A percentile compares a stretch with the other conserved stretches of the same genome.
phyloP scores from a whole-genome alignment of 345 rosid genomes.

The Carallia pectinifolia region DNA sequence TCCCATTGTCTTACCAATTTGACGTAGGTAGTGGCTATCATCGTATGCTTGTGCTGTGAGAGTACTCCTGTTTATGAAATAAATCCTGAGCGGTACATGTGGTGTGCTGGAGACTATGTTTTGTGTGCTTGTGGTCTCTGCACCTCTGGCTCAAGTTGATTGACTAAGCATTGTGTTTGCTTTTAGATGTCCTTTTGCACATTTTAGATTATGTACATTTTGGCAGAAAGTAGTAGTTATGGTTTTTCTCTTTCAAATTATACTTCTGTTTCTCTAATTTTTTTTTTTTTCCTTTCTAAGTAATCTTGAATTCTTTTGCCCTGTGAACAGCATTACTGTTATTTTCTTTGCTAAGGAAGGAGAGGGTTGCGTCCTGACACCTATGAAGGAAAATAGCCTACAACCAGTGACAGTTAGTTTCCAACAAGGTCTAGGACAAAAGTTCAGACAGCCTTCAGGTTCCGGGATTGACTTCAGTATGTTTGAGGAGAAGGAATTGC shows the following conservation, averaged over 20 bases:
- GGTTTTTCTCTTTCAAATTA: neutral
- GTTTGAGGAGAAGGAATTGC: constrained; percentile 62
- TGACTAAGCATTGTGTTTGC: neutral
- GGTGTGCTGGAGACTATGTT: neutral
- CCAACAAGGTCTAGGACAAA: constrained; percentile 82
- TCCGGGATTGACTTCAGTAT: constrained; percentile 70
- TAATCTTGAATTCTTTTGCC: constrained; percentile 11
- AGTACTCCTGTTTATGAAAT: too few species aligned
- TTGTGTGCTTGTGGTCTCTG: neutral
- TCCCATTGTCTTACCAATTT: too few species aligned
- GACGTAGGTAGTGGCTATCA: too few species aligned
- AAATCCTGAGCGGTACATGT: too few species aligned
- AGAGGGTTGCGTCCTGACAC: constrained; percentile 54
- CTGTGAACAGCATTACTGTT: constrained; percentile 59
- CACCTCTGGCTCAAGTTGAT: neutral
- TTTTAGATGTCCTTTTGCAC: neutral
- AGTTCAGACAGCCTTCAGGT: constrained; percentile 78
- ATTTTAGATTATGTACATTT: neutral
- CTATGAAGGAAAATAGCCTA: constrained; percentile 64
- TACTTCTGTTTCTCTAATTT: constrained; percentile 2
- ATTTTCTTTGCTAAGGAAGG: constrained; percentile 89
- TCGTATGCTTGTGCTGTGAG: too few species aligned
- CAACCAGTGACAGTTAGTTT: constrained; percentile 66
- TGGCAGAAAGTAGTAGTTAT: neutral
- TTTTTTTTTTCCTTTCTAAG: constrained; percentile 8